These are phyloP conservation scores for Paramecium sonneborni DNA, from an alignment of 73 alveolate species.

Conservation along the genomic window DNA sequence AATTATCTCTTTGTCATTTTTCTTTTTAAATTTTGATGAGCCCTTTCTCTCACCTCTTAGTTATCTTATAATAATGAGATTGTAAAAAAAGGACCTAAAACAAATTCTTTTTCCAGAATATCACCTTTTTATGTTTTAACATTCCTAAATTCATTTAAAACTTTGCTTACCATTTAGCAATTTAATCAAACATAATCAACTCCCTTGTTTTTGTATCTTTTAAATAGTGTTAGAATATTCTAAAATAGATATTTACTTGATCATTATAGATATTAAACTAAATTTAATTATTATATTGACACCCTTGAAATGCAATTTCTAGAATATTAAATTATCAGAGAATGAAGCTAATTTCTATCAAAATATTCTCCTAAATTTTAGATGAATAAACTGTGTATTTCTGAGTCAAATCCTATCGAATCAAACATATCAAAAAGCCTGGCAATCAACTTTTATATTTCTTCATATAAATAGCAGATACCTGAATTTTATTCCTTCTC, in stretches of 20 bases:
- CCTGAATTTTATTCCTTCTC: background rate
- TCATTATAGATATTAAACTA: background rate
- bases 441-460: background rate
- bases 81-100: background rate
- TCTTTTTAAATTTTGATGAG: background rate
- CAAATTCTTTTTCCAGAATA: background rate
- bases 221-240: background rate
- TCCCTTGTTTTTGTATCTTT: background rate
- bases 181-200: background rate
- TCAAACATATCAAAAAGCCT: conserved; percentile 45
- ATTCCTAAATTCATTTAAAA: background rate
- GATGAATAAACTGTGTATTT: background rate
- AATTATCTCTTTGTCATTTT: conserved; percentile 26
- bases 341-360: background rate
- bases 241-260: background rate
- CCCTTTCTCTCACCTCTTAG: background rate
- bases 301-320: background rate
- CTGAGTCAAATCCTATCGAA: conserved; percentile 3
- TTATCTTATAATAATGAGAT: conserved; percentile 19
- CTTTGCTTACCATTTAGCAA: background rate
- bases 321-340: background rate
- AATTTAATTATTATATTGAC: background rate
- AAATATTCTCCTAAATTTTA: background rate
- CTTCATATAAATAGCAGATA: background rate
- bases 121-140: background rate